These are phyloP conservation scores for Beauveria varroae DNA, from an alignment of 2,329 filamentous ascomycete genomes.

Conservation along the genomic window DNA sequence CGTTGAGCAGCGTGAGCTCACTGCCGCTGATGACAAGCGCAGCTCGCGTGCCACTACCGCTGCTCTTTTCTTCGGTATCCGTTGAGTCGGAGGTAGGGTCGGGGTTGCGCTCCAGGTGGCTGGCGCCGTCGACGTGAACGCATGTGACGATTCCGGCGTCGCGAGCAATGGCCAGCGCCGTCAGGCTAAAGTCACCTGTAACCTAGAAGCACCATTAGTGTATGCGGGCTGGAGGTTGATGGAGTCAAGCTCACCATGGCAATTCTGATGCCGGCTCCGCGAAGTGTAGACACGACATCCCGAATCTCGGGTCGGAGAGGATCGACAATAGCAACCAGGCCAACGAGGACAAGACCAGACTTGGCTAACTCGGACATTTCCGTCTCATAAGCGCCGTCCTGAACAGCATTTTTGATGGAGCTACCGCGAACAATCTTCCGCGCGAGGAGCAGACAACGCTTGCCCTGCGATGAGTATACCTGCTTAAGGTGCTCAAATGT, in stretches of 20 bases:
- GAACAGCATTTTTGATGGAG: constrained; percentile 30
- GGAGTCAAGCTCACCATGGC: constrained; percentile 52
- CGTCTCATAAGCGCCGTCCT: constrained; percentile 42
- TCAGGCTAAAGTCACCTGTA: constrained; percentile 70
- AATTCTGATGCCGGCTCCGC: constrained; percentile 64
- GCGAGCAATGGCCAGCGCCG: constrained; percentile 63
- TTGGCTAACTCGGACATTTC: constrained; percentile 47
- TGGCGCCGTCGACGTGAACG: constrained; percentile 44
- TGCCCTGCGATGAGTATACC: constrained; percentile 59
- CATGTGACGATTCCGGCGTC: constrained; percentile 64
- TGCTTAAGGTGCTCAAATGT: constrained; percentile 56
- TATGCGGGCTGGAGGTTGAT: neutral
- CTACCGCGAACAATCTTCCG: constrained; percentile 45
- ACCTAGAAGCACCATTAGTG: constrained; percentile 34
- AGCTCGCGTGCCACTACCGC: constrained; percentile 18
- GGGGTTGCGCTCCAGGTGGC: constrained; percentile 38
- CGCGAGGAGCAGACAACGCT: constrained; percentile 59
- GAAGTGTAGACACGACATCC: constrained; percentile 56
- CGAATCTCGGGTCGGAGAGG: constrained; percentile 68
- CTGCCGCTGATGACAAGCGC: constrained; percentile 58
- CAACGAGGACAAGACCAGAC: constrained; percentile 59
- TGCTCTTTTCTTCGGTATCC: constrained; percentile 18
- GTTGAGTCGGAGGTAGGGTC: constrained; percentile 6
- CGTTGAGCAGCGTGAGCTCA: constrained; percentile 58
- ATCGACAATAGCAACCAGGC: constrained; percentile 71